Evolutionary conservation across 345 rosid genomes (phyloP), one percentile per base, ranked within the genome.

Genomic region (Hevea brasiliensis): DNA sequence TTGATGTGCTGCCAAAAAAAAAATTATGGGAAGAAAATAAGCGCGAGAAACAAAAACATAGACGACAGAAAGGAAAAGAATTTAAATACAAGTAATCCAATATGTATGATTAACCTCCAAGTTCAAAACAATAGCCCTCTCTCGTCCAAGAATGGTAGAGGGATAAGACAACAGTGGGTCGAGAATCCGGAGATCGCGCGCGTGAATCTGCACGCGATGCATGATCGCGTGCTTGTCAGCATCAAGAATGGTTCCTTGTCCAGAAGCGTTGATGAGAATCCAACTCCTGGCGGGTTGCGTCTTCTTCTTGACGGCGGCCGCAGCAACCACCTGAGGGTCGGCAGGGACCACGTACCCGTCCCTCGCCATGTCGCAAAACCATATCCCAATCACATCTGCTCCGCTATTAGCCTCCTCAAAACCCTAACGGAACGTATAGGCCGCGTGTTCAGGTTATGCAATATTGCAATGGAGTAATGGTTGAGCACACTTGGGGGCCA

Each of bases 111-210:
- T 0, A 75, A 91, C 99, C 98, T 95, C 99, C 74, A 95, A 83
- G 80, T 95, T 95, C 65, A 95, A 83, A 13, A 95, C 99, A 71
- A 95, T 90, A 79, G 99, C 99, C 41, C 89, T 68, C 76, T 95
- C 99, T n/a, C 99, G 87, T 48, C 97, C 99, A n/a, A 95, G 96
- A 77, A 95, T 93, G 62, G 99, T 84, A 24, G 99, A 93, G 57
- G 99, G 99, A 54, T 93, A 93, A 20, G 98, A 95, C 17, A 93
- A 77, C 75, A 91, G 82, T 1, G 99, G 99, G 77, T 95, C 99
- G 64, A 95, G 90, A 76, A 93, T 91, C 62, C 98, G 87, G 40
- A 95, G 96, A 81, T 95, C 99, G 41, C 98, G 99, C 3, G 99
- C 99, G 84, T 93, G 99, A 82, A 95, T 93, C 84, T 91, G 92